phyloP scores from a whole-genome alignment of 306 rosid species.

The Prunus mongolica region DNA sequence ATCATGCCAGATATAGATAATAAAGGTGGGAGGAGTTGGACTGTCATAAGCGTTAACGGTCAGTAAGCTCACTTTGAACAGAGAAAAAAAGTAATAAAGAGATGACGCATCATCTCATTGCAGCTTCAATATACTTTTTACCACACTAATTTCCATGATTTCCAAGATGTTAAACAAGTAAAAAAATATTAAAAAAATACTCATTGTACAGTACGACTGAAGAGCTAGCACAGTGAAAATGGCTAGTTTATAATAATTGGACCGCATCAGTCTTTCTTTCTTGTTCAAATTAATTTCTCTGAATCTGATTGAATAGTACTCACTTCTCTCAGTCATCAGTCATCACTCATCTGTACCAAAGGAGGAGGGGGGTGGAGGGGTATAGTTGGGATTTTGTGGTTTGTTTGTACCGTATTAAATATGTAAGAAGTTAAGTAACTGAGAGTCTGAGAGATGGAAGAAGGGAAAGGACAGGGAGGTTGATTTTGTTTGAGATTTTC shows the following conservation, averaged over 20 bases:
- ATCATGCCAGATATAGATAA: constrained; percentile 33
- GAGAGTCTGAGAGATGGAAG: constrained; percentile 20
- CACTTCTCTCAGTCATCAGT: too few species aligned
- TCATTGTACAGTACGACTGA: too few species aligned
- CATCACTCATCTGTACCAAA: background rate
- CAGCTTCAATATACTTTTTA: constrained; percentile 27
- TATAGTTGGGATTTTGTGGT: constrained; percentile 23
- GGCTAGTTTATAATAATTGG: too few species aligned
- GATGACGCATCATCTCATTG: constrained; percentile 33
- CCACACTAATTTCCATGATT: constrained; percentile 30
- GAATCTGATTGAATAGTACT: too few species aligned
- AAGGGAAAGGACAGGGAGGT: constrained; percentile 29
- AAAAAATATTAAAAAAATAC: background rate
- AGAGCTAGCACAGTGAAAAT: too few species aligned
- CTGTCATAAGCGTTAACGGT: constrained; percentile 31
- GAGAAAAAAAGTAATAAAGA: constrained; percentile 4
- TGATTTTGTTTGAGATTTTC: constrained; percentile 39
- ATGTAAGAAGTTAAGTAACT: constrained; percentile 44
- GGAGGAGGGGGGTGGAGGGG: background rate
- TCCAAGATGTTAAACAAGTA: constrained; percentile 25
- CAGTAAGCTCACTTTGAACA: constrained; percentile 31
- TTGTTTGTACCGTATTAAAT: constrained; percentile 21
- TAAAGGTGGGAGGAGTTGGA: constrained; percentile 13
- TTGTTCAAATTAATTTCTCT: too few species aligned
- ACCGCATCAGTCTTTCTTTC: too few species aligned